Conservation (phyloP, 345 rosid species). For the Acer yangbiense region DNA sequence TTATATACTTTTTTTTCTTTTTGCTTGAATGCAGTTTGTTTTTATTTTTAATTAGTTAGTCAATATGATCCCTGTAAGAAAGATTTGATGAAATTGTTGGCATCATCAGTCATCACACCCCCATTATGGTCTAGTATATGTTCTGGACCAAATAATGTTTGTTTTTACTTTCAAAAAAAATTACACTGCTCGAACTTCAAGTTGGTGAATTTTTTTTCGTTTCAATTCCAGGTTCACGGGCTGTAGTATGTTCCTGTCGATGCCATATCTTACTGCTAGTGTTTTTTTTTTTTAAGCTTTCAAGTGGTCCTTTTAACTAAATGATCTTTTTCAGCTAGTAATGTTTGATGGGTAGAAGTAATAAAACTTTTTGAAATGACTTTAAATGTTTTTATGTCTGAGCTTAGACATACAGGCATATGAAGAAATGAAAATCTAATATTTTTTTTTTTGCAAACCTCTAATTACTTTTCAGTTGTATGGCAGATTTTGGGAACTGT, state of each 20-base stretch:
- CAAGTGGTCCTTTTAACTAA: background rate
- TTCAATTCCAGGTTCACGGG: conserved; percentile 71
- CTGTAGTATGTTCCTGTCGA: conserved; percentile 55
- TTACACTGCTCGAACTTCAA: background rate
- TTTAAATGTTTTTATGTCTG: too few species aligned
- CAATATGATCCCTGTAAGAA: background rate
- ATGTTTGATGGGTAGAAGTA: background rate
- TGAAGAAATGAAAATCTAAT: background rate
- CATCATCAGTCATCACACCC: too few species aligned
- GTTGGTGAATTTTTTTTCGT: conserved; percentile 17
- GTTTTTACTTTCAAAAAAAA: background rate
- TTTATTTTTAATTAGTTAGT: background rate
- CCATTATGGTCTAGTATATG: background rate
- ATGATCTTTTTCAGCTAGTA: background rate
- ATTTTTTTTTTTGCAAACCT: background rate
- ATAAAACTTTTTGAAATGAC: too few species aligned
- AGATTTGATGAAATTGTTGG: background rate
- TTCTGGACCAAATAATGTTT: background rate
- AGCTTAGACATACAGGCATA: background rate
- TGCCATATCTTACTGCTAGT: conserved; percentile 7
- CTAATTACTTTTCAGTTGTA: background rate
- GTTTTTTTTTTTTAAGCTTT: background rate
- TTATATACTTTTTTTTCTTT: background rate
- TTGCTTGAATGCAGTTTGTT: background rate
- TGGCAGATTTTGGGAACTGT: background rate